Conservation (phyloP, 225 moss, liverwort and hornwort species). For the Straminergon stramineum region DNA sequence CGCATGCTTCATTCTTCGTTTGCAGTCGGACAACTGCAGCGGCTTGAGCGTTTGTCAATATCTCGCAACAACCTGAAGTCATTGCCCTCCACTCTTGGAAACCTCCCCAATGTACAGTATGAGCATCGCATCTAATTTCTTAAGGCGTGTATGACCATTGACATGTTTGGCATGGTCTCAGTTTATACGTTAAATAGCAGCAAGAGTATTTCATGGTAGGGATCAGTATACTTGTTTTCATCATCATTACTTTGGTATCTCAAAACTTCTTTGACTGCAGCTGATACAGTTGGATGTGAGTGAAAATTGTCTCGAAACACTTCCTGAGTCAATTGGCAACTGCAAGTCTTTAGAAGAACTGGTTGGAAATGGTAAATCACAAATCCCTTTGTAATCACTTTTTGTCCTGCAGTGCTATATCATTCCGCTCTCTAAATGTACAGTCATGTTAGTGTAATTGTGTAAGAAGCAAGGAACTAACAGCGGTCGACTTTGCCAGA, state of each 20-base stretch:
- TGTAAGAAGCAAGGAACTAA: conserved; percentile 6
- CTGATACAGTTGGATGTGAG: conserved; percentile 48
- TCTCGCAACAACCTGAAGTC: conserved; percentile 43
- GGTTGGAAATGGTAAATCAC: conserved; percentile 31
- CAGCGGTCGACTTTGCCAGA: conserved; percentile 5
- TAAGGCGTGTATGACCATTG: background rate
- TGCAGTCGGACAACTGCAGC: conserved; percentile 47
- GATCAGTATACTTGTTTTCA: background rate
- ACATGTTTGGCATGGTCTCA: background rate
- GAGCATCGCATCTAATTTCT: background rate
- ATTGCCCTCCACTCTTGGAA: conserved; percentile 45
- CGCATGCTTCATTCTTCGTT: background rate
- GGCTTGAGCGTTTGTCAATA: conserved; percentile 48
- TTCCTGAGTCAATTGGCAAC: conserved; percentile 47
- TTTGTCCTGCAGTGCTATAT: background rate
- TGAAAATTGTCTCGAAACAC: conserved; percentile 25
- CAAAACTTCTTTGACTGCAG: conserved; percentile 7
- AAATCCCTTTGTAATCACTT: background rate
- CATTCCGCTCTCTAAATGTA: background rate
- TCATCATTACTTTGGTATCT: background rate
- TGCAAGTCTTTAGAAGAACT: conserved; percentile 59
- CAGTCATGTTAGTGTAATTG: background rate
- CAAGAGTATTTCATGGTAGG: background rate
- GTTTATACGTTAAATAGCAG: background rate
- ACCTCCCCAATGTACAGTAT: conserved; percentile 31